These are phyloP conservation scores for Guadua angustifolia DNA, from an alignment of 176 grass and related monocot genomes.

Conservation along the genomic window DNA sequence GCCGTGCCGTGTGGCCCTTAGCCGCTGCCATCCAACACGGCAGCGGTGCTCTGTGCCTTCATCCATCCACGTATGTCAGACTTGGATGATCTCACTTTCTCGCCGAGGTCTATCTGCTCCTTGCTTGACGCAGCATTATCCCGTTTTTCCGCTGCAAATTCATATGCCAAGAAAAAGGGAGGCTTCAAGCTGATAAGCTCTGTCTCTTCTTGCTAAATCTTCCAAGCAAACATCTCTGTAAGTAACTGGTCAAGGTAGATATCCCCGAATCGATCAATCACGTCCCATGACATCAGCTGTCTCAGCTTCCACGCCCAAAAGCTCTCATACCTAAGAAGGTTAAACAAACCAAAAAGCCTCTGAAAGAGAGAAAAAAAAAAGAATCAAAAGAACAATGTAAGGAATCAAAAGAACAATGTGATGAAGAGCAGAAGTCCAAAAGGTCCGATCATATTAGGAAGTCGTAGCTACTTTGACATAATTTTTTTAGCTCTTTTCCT, in stretches of 20 bases:
- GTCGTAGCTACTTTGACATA: background rate
- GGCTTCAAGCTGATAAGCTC: background rate
- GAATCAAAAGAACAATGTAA: background rate
- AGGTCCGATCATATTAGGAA: background rate
- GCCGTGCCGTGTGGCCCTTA: constrained; percentile 19
- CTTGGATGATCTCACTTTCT: constrained; percentile 4
- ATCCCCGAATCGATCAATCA: background rate
- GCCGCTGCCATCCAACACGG: background rate
- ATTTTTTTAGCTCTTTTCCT: too few species aligned
- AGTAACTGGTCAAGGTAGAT: background rate
- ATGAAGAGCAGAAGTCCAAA: background rate
- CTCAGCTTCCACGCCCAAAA: constrained; percentile 5
- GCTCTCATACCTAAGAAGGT: background rate
- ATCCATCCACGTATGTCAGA: background rate
- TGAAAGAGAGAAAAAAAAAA: background rate
- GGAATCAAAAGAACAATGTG: background rate
- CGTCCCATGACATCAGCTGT: background rate
- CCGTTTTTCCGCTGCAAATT: background rate
- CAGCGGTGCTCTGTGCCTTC: background rate
- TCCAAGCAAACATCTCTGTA: constrained; percentile 40
- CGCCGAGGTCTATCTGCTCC: constrained; percentile 24
- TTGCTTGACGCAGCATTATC: background rate
- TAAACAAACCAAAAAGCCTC: background rate
- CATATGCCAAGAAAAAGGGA: constrained; percentile 10
- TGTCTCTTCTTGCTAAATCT: constrained; percentile 11